These are phyloP conservation scores for Komagataella ulmi DNA, from an alignment of 805 yeast genomes.

Conservation along the genomic window DNA sequence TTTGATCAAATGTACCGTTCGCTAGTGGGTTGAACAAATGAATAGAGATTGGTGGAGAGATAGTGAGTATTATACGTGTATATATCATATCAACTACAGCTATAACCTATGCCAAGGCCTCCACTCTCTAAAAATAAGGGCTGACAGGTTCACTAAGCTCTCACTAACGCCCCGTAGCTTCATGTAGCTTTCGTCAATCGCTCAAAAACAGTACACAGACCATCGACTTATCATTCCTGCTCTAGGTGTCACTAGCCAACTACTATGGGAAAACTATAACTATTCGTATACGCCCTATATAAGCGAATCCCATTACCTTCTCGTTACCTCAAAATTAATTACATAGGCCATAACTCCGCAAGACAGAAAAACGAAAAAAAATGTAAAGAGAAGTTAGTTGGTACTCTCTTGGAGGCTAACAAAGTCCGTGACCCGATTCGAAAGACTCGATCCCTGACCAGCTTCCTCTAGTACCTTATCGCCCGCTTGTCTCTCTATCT, in stretches of 20 bases:
- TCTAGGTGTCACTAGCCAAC: not conserved
- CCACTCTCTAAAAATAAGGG: too few species aligned
- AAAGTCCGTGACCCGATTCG: not conserved
- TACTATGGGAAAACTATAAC: not conserved
- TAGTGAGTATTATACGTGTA: too few species aligned
- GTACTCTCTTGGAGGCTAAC: not conserved
- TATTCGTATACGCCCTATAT: not conserved
- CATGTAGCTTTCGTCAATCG: too few species aligned
- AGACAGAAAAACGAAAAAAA: not conserved
- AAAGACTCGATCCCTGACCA: not conserved
- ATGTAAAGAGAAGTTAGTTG: not conserved
- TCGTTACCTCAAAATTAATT: not conserved
- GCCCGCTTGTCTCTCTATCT: constrained; percentile 21
- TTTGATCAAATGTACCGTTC: too few species aligned
- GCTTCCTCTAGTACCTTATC: not conserved
- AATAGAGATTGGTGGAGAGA: too few species aligned
- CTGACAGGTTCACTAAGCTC: too few species aligned
- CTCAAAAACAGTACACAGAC: too few species aligned
- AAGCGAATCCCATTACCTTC: not conserved
- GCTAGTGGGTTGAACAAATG: too few species aligned
- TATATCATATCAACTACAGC: too few species aligned
- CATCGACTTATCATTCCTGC: not conserved
- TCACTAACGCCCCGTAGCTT: too few species aligned
- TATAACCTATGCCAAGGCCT: too few species aligned
- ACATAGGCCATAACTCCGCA: not conserved